phyloP scores from a whole-genome alignment of 2,329 filamentous ascomycete species.

The Fusarium musae region DNA sequence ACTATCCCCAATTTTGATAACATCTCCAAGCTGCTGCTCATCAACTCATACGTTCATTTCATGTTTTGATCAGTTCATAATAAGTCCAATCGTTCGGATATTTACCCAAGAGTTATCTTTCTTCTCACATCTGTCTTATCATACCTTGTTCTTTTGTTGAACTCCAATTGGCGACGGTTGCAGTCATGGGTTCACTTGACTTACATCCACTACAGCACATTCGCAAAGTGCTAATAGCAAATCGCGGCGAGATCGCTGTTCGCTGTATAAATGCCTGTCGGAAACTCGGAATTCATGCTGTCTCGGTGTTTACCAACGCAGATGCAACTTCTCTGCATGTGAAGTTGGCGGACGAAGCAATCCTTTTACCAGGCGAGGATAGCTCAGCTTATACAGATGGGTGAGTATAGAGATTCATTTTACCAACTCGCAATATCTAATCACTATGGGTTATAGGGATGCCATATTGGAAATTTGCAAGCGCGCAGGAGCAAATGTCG shows the following conservation, averaged over 20 bases:
- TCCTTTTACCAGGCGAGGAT: not conserved
- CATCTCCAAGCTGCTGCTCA: not conserved
- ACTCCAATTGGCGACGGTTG: too few relatives aligned
- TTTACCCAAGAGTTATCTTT: accelerated
- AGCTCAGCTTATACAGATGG: not conserved
- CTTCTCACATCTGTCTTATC: not conserved
- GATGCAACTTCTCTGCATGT: not conserved
- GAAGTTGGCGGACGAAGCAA: not conserved
- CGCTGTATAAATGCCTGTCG: not conserved
- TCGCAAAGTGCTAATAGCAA: not conserved
- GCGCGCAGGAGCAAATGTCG: not conserved
- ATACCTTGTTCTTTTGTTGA: not conserved
- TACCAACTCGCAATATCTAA: not conserved
- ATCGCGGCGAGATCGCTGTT: not conserved
- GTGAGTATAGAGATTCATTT: not conserved
- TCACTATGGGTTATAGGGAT: not conserved
- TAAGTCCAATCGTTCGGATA: not conserved
- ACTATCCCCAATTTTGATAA: constrained; percentile 6
- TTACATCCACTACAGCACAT: not conserved
- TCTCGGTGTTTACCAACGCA: not conserved
- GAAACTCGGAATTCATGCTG: not conserved
- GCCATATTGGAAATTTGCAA: not conserved
- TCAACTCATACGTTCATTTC: not conserved
- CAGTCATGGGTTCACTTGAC: not conserved
- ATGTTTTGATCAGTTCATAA: not conserved